phyloP scores from a whole-genome alignment of 1,284 basidiomycete species.

The Neolentinus lepideus region DNA sequence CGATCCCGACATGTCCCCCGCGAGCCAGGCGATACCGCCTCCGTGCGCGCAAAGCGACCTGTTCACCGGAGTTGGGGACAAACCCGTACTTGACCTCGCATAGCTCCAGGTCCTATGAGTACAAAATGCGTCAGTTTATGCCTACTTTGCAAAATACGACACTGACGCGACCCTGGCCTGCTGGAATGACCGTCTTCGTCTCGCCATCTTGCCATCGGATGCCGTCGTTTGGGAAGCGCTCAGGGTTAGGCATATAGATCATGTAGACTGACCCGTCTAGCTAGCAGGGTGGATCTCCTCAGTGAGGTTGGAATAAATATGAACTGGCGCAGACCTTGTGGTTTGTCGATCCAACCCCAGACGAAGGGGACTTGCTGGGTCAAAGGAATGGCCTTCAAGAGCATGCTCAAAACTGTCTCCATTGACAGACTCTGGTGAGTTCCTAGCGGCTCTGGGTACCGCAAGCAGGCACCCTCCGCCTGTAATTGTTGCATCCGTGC shows the following conservation, averaged over 20 bases:
- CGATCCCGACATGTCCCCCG: slow-evolving; percentile 61
- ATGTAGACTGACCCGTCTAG: slow-evolving; percentile 61
- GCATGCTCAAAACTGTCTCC: slow-evolving; percentile 52
- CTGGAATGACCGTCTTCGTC: slow-evolving; percentile 45
- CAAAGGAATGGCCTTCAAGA: slow-evolving; percentile 46
- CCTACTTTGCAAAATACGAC: background rate
- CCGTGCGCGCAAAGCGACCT: slow-evolving; percentile 53
- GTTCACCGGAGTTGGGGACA: slow-evolving; percentile 54
- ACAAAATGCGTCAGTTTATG: background rate
- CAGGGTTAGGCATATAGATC: slow-evolving; percentile 47
- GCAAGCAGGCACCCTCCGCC: slow-evolving; percentile 34
- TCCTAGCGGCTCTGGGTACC: slow-evolving; percentile 58
- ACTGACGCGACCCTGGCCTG: slow-evolving; percentile 42
- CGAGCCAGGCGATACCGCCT: slow-evolving; percentile 63
- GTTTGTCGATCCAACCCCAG: slow-evolving; percentile 71
- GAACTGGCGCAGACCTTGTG: slow-evolving; percentile 40
- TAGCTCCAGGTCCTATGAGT: slow-evolving; percentile 62
- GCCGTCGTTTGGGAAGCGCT: slow-evolving; percentile 61
- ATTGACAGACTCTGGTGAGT: slow-evolving; percentile 45
- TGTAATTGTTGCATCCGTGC: background rate
- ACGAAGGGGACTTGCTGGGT: slow-evolving; percentile 52
- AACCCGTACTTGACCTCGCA: slow-evolving; percentile 67
- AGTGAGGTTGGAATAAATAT: too few species aligned
- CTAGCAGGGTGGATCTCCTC: background rate
- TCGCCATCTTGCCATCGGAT: slow-evolving; percentile 67